Evolutionary conservation across 441 rosid species (phyloP).

Genomic region (Syzygium syzygioides): DNA sequence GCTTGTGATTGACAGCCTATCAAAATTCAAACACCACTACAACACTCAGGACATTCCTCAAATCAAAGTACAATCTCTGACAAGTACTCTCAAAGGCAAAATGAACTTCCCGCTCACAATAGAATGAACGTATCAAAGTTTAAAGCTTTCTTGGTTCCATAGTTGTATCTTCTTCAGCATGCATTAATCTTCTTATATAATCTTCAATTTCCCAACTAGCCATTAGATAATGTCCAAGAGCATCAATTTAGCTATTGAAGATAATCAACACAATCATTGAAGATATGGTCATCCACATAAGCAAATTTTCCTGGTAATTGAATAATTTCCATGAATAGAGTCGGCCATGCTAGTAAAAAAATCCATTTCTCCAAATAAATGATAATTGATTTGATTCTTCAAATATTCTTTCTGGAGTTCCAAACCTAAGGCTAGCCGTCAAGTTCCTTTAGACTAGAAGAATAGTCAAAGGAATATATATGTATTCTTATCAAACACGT

Average conservation of each 20-base stretch:
- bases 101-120: neutral
- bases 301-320: neutral
- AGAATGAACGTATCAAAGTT: neutral
- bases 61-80: neutral
- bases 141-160: neutral
- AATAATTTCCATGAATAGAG: neutral
- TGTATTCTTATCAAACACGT: neutral
- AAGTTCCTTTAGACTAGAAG: neutral
- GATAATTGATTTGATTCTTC: neutral
- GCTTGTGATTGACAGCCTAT: neutral
- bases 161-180: neutral
- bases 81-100: neutral
- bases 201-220: neutral
- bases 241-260: neutral
- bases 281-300: neutral
- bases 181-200: neutral
- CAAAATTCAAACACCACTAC: neutral
- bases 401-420: neutral
- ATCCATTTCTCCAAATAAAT: neutral
- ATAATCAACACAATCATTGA: neutral
- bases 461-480: neutral
- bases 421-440: neutral
- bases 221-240: neutral
- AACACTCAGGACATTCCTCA: neutral
- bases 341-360: neutral